Base-by-base conservation (phyloP, 495 filamentous ascomycete genomes). In the Podospora australis region DNA sequence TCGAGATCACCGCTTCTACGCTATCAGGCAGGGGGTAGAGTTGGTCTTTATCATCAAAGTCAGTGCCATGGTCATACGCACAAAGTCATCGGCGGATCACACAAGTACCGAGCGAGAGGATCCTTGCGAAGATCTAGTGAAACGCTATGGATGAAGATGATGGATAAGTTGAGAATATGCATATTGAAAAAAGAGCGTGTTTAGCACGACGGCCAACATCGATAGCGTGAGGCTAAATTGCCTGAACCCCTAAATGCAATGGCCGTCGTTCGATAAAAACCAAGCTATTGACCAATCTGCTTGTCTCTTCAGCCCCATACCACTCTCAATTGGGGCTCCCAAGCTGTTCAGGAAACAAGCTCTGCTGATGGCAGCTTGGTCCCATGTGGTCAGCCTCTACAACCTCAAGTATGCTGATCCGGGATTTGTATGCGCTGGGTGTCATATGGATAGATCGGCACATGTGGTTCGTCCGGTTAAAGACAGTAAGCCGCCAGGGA, bases 81-180 rank as follows among this genome's bases (percentile, higher is more conserved):
- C n/a, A 28, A 26, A 42, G 22, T 24, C 16, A 10, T 35, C 6
- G 11, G 8, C 17, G 39, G 22, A 2, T 13, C 3, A 38, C 11
- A 26, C 36, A 44, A 53, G 54, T 50, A 53, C 50, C 54, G 50
- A 45, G 32, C 13, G 25, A 22, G 26, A 48, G 49, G 49, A 45
- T 52, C 29, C 3, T 43, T 52, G 45, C 43, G 54, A 43, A 30
- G 35, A 47, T 25, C 19, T n/a, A 16, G 42, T 50, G 17, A 5
- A 17, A 17, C 45, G 13, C 26, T 54, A 54, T 43, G 52, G 52
- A 39, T 49, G 41, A 49, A 49, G 46, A 13, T 6, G 34, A 39
- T 45, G 51, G 51, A 6, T 44, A 54, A 49, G 46, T 45, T 45
- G 24, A 14, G 36, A 22, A n/a, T n/a, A 26, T 13, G 21, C 39